These are phyloP conservation scores for Plasmodiophora brassicae DNA, from an alignment of 208 protist genomes.

Conservation along the genomic window DNA sequence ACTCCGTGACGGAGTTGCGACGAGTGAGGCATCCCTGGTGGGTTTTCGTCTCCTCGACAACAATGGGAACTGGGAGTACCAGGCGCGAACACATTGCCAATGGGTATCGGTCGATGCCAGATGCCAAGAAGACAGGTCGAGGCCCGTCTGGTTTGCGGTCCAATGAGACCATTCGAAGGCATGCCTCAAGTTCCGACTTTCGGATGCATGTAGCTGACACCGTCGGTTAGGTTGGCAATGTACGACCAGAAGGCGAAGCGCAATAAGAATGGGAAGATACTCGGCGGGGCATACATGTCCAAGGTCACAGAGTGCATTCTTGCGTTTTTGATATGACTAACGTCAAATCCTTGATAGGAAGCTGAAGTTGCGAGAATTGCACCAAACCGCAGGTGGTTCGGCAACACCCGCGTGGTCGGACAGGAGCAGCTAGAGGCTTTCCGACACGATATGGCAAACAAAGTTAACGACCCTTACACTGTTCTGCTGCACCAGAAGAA, in stretches of 20 bases:
- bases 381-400: slow-evolving; percentile 92
- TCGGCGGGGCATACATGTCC: neutral
- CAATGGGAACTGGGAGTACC: neutral
- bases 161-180: slow-evolving; percentile 1
- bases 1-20: neutral
- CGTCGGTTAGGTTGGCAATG: neutral
- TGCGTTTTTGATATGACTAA: neutral
- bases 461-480: slow-evolving; percentile 92
- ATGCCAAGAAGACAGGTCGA: slow-evolving; percentile 7
- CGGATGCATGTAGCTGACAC: too few relatives aligned
- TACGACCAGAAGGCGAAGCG: slow-evolving; percentile 43
- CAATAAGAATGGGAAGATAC: slow-evolving; percentile 43
- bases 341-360: slow-evolving; percentile 24
- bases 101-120: neutral
- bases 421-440: slow-evolving; percentile 90
- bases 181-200: too few relatives aligned
- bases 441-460: slow-evolving; percentile 83
- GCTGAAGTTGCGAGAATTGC: slow-evolving; percentile 71
- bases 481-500: slow-evolving; percentile 91
- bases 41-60: neutral
- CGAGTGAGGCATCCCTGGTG: neutral
- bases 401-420: slow-evolving; percentile 88
- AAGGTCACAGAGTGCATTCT: slow-evolving; percentile 23
- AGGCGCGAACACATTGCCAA: neutral
- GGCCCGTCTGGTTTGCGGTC: neutral